A percentile compares a stretch with the other conserved stretches of the same genome.
Conservation (phyloP, 2,329 filamentous ascomycete species). For the Pestalotiopsis fici region DNA sequence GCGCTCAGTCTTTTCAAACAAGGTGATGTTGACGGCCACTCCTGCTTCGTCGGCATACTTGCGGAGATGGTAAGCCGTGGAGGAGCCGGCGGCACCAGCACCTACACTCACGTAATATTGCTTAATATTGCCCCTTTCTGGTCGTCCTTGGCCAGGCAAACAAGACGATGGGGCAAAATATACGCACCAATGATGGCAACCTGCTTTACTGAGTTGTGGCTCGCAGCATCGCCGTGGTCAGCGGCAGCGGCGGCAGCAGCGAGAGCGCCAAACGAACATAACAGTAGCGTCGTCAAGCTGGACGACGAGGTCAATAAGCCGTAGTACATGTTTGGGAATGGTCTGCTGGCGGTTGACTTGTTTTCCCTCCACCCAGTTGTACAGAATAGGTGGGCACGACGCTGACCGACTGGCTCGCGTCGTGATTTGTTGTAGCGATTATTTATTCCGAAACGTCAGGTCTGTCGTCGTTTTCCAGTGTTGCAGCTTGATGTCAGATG, state of each 20-base stretch:
- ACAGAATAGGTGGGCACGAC: too few relatives aligned
- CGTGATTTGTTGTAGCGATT: too few relatives aligned
- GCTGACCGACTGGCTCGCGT: too few relatives aligned
- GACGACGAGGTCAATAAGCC: neutral
- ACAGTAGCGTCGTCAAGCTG: neutral
- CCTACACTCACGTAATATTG: constrained; percentile 49
- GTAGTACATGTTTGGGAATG: neutral
- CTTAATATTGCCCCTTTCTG: too few relatives aligned
- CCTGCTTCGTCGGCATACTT: constrained; percentile 66
- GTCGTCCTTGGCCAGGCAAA: too few relatives aligned
- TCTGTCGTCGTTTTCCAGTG: neutral
- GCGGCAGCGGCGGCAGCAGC: neutral
- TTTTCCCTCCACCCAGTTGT: too few relatives aligned
- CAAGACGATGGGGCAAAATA: neutral
- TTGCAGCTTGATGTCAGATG: neutral
- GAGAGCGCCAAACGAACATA: neutral
- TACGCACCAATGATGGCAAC: constrained; percentile 49
- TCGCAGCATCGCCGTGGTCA: neutral
- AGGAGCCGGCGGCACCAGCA: constrained; percentile 85
- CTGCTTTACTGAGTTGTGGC: constrained; percentile 12
- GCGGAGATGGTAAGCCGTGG: constrained; percentile 79
- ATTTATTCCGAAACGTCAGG: too few relatives aligned
- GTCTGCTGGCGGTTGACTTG: neutral
- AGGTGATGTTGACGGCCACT: constrained; percentile 73
- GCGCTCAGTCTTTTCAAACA: constrained; percentile 79